Conservation (phyloP, 2,329 filamentous ascomycete genomes). For the Fonsecaea pedrosoi region DNA sequence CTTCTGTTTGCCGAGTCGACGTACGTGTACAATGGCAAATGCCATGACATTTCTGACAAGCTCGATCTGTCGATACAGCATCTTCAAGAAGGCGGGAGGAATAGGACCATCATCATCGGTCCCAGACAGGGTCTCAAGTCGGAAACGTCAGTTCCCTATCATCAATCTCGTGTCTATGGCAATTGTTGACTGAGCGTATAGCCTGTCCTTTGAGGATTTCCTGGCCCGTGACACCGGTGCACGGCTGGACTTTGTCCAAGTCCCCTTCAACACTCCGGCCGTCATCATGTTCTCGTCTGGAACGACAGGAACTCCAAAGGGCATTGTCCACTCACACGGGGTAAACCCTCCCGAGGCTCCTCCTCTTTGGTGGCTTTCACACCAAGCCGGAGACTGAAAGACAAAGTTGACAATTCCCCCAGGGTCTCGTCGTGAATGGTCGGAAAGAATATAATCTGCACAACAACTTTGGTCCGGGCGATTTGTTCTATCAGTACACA, state of each 20-base stretch:
- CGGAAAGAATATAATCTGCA: slow-evolving; percentile 62
- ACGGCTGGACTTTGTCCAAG: slow-evolving; percentile 58
- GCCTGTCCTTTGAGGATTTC: background rate
- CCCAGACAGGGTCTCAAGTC: background rate
- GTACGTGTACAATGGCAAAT: slow-evolving; percentile 16
- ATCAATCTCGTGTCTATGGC: background rate
- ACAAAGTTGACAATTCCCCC: background rate
- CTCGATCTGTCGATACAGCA: background rate
- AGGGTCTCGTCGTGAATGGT: slow-evolving; percentile 45
- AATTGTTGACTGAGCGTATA: slow-evolving; percentile 1
- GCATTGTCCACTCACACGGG: slow-evolving; percentile 74
- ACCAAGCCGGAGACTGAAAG: background rate
- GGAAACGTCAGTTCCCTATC: background rate
- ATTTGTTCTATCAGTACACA: slow-evolving; percentile 54
- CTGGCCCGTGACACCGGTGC: background rate
- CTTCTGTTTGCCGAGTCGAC: slow-evolving; percentile 11
- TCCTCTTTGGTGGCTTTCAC: background rate
- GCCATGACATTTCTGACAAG: background rate
- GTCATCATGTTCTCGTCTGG: slow-evolving; percentile 56
- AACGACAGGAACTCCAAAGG: slow-evolving; percentile 66
- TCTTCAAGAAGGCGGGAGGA: background rate
- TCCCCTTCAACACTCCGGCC: slow-evolving; percentile 75
- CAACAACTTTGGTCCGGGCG: slow-evolving; percentile 33
- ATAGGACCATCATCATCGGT: background rate
- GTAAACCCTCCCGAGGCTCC: slow-evolving; percentile 17